These are phyloP conservation scores for Coniella vitis DNA, from an alignment of 2,329 filamentous ascomycete species.

Conservation along the genomic window DNA sequence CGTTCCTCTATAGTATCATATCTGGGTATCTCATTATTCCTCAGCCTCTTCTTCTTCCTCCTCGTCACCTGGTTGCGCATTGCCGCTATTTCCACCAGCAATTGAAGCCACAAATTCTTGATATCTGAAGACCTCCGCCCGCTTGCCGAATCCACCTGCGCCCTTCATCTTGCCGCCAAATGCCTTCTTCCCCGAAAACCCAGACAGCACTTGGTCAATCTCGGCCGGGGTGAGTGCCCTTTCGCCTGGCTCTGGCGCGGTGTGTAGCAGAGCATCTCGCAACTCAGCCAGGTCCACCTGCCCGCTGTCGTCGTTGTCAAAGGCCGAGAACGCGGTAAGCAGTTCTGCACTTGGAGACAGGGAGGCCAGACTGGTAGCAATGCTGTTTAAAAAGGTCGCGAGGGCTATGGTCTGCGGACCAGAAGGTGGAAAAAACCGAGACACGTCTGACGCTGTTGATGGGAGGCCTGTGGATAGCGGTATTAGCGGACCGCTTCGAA, in stretches of 20 bases:
- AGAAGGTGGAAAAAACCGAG: constrained; percentile 73
- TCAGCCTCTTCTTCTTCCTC: constrained; percentile 20
- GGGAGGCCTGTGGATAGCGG: constrained; percentile 55
- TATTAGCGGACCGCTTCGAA: not conserved
- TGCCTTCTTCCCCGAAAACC: constrained; percentile 76
- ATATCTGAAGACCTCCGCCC: constrained; percentile 88
- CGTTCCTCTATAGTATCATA: not conserved
- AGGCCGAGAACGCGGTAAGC: constrained; percentile 84
- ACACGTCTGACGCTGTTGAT: constrained; percentile 61
- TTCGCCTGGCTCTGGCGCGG: constrained; percentile 68
- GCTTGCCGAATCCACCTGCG: constrained; percentile 48
- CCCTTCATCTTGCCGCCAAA: constrained; percentile 64
- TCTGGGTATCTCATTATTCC: constrained; percentile 13
- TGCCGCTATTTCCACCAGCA: constrained; percentile 42
- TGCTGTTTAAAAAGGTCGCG: constrained; percentile 75
- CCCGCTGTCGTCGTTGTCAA: constrained; percentile 92
- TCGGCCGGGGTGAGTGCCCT: constrained; percentile 60
- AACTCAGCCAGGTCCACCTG: constrained; percentile 82
- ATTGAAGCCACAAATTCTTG: constrained; percentile 79
- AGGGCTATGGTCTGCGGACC: constrained; percentile 70
- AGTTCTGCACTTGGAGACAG: constrained; percentile 76
- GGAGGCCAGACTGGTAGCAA: constrained; percentile 66
- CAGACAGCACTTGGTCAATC: constrained; percentile 79
- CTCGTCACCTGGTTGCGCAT: not conserved
- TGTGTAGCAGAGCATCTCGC: constrained; percentile 75